phyloP scores from a whole-genome alignment of 164 flowering plant species.

The Chimonanthus praecox region DNA sequence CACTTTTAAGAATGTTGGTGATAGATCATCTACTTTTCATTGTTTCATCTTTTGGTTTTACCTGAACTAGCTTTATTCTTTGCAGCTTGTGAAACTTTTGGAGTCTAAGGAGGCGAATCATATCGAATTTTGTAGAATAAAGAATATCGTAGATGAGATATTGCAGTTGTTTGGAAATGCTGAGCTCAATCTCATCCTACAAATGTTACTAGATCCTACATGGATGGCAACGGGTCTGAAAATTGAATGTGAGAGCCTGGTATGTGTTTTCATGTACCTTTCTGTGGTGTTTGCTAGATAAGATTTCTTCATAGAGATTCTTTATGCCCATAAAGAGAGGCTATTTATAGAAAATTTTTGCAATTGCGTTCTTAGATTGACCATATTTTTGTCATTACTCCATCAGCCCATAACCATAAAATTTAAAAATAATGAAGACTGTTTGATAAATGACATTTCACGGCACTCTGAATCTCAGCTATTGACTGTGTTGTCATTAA shows the following conservation, averaged over 20 bases:
- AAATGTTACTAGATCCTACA: constrained; percentile 72
- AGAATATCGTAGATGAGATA: constrained; percentile 78
- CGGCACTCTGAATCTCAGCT: too few relatives aligned
- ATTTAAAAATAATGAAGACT: too few relatives aligned
- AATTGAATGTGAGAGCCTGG: constrained; percentile 68
- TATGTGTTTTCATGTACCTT: constrained; percentile 27
- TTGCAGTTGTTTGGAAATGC: constrained; percentile 52
- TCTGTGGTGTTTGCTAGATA: background rate
- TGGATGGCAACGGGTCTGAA: constrained; percentile 90
- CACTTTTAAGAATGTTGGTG: background rate
- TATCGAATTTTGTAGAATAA: constrained; percentile 83
- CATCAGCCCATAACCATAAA: too few relatives aligned
- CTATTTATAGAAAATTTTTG: too few relatives aligned
- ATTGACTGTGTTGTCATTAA: too few relatives aligned
- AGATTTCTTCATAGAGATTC: background rate
- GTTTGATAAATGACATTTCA: too few relatives aligned
- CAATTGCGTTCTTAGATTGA: too few relatives aligned
- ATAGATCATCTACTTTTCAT: background rate
- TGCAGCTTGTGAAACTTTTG: constrained; percentile 94
- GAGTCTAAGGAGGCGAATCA: constrained; percentile 90
- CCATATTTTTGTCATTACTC: too few relatives aligned
- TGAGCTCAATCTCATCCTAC: constrained; percentile 62
- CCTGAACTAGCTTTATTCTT: background rate
- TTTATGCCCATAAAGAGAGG: background rate
- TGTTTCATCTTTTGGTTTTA: constrained; percentile 3